phyloP scores from a whole-genome alignment of 306 rosid species.

The Sphenostylis stenocarpa region DNA sequence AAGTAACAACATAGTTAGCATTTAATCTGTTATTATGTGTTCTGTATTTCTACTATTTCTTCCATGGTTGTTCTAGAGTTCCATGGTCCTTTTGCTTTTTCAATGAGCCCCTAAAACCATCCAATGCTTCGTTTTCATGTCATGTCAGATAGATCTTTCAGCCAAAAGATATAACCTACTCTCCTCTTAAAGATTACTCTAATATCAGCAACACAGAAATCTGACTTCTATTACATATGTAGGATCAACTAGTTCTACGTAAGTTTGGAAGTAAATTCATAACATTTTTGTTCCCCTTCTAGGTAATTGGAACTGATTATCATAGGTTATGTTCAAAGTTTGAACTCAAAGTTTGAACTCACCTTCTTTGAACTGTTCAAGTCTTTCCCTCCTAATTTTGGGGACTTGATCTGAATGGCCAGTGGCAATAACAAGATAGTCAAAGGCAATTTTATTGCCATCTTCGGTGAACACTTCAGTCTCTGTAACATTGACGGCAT shows the following conservation, averaged over 20 bases:
- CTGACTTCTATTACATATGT: neutral
- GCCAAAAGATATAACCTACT: neutral
- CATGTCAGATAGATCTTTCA: neutral
- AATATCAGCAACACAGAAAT: neutral
- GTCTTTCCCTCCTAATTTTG: conserved; percentile 47
- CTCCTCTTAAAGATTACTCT: conserved; percentile 7
- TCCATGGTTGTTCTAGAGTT: neutral
- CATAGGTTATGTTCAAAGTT: neutral
- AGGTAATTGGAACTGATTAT: neutral
- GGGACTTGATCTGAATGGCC: conserved; percentile 62
- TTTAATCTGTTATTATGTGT: neutral
- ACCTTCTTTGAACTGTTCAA: conserved; percentile 58
- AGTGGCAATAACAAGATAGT: conserved; percentile 71
- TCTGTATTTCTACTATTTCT: neutral
- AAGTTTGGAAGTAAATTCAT: neutral
- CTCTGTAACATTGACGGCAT: conserved; percentile 52
- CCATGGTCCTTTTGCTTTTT: neutral
- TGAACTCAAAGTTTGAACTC: too few relatives aligned
- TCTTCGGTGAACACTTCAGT: conserved; percentile 61
- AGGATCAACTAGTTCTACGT: neutral
- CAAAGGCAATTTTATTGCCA: conserved; percentile 51
- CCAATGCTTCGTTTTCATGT: conserved; percentile 5
- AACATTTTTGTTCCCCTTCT: neutral
- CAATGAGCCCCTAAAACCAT: neutral
- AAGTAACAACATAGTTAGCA: neutral